These are phyloP conservation scores for Cutaneotrichosporon curvatum DNA, from an alignment of 1,284 basidiomycete species.

Conservation along the genomic window DNA sequence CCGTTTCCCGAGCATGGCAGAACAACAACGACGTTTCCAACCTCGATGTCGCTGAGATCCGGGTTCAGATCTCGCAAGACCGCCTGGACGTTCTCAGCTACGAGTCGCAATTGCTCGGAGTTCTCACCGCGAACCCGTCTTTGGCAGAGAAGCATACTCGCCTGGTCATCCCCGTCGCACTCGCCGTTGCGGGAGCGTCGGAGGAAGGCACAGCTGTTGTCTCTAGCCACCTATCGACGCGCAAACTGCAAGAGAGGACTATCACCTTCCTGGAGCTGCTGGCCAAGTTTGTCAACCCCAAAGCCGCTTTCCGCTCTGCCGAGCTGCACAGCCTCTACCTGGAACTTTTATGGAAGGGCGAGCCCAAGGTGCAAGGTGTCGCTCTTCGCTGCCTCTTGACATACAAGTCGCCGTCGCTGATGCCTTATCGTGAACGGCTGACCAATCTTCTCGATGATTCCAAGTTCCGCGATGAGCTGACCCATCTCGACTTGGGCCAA, in stretches of 20 bases:
- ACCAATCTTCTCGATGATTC: constrained; percentile 72
- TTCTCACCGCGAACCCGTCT: constrained; percentile 59
- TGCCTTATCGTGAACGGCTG: constrained; percentile 62
- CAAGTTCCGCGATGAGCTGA: constrained; percentile 81
- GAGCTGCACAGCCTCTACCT: constrained; percentile 64
- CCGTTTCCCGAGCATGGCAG: constrained; percentile 21
- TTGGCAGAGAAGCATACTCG: constrained; percentile 79
- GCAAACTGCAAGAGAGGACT: constrained; percentile 50
- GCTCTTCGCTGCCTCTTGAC: constrained; percentile 76
- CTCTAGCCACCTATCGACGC: constrained; percentile 34
- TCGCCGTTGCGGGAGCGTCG: constrained; percentile 42
- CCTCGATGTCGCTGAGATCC: constrained; percentile 30
- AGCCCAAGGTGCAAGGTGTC: constrained; percentile 66
- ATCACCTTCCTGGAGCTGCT: constrained; percentile 76
- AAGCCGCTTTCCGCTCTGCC: constrained; percentile 67
- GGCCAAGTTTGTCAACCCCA: constrained; percentile 83
- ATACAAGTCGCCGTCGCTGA: constrained; percentile 68
- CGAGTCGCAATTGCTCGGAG: constrained; percentile 67
- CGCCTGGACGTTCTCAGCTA: constrained; percentile 69
- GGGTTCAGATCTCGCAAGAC: constrained; percentile 58
- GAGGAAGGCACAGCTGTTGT: constrained; percentile 10
- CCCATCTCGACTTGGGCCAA: constrained; percentile 58
- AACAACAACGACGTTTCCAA: constrained; percentile 18
- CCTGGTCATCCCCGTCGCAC: constrained; percentile 69
- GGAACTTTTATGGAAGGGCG: constrained; percentile 75